These are phyloP conservation scores for Vitis hybrid DNA, from an alignment of 177 flowering plant species.

Conservation along the genomic window DNA sequence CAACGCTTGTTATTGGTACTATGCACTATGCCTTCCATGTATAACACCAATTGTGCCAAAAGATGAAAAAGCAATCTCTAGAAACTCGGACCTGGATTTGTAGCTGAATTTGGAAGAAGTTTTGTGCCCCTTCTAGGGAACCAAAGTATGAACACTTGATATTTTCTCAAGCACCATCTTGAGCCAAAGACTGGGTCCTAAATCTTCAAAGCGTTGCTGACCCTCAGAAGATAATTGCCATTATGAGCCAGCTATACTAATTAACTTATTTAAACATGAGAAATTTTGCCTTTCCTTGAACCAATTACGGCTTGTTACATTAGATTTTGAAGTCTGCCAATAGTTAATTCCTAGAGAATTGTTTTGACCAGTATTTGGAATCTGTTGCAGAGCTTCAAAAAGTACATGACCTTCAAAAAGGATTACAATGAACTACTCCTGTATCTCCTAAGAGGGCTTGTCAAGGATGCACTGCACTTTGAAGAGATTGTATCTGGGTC, in stretches of 20 bases:
- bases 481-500: slow-evolving; percentile 84
- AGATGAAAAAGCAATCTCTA: background rate
- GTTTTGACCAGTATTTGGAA: background rate
- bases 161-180: no score
- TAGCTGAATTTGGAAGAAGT: background rate
- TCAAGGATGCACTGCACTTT: slow-evolving; percentile 77
- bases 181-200: no score
- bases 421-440: slow-evolving; percentile 80
- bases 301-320: background rate
- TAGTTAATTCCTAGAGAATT: background rate
- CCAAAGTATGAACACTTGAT: no score
- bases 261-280: background rate
- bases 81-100: background rate
- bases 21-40: background rate
- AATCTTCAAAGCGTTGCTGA: no score
- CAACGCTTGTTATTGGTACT: no score
- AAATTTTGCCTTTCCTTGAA: background rate
- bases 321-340: background rate
- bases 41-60: background rate
- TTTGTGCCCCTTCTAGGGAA: no score
- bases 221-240: background rate
- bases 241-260: background rate
- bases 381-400: slow-evolving; percentile 75
- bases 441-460: slow-evolving; percentile 73
- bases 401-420: slow-evolving; percentile 92